phyloP scores from a whole-genome alignment of 169 alveolate genomes.

The Plasmodium cynomolgi region DNA sequence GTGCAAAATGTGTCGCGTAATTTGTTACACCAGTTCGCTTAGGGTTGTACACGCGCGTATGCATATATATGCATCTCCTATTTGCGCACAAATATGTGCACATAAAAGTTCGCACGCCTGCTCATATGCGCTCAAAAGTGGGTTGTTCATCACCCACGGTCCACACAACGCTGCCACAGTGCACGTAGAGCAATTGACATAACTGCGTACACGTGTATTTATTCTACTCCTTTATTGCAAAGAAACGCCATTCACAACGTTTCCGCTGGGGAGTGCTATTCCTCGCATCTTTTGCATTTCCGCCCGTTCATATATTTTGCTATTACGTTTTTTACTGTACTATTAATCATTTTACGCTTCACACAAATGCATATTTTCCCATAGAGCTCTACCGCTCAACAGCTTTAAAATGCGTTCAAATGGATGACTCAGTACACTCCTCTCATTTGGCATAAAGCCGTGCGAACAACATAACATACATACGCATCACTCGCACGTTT shows the following conservation, averaged over 20 bases:
- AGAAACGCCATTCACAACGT: background rate
- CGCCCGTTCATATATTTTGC: background rate
- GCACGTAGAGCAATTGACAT: background rate
- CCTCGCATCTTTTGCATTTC: background rate
- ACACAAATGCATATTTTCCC: background rate
- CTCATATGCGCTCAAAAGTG: background rate
- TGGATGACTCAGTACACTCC: background rate
- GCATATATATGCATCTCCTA: background rate
- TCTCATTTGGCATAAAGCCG: background rate
- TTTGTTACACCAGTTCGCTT: background rate
- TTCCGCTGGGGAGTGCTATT: background rate
- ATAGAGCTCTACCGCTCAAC: background rate
- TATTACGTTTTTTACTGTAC: background rate
- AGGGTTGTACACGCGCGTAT: background rate
- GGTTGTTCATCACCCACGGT: background rate
- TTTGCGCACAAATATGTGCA: background rate
- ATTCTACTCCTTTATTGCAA: background rate
- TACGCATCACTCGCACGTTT: background rate
- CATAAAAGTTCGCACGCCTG: background rate
- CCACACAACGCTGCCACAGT: background rate
- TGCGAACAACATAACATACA: background rate
- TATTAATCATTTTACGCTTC: background rate
- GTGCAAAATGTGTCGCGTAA: conserved; percentile 4
- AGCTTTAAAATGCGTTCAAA: background rate
- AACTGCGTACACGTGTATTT: background rate